phyloP scores from a whole-genome alignment of 192 early-diverging fungal genomes.

The Coemansia nantahalensis region DNA sequence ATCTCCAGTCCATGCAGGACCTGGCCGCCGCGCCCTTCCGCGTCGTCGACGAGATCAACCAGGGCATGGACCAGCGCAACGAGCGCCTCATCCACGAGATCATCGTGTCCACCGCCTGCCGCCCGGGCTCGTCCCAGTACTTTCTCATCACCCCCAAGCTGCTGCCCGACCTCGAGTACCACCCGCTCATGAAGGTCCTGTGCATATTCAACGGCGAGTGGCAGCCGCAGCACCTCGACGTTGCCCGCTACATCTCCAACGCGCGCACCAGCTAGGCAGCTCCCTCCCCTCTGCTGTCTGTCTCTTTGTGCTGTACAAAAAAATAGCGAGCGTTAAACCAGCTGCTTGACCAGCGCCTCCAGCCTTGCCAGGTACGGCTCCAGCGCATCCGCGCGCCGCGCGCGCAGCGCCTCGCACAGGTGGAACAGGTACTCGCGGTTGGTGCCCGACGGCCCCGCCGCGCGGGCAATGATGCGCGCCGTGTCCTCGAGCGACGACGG shows the following conservation, averaged over 20 bases:
- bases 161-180: conserved; percentile 89
- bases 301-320: background rate
- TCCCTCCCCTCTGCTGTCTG: background rate
- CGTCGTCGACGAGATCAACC: conserved; percentile 99
- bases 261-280: conserved; percentile 7
- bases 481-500: conserved; percentile 60
- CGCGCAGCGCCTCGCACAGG: conserved; percentile 59
- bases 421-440: conserved; percentile 71
- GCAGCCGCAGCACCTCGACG: conserved; percentile 60
- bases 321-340: conserved; percentile 1
- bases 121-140: conserved; percentile 60
- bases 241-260: conserved; percentile 38
- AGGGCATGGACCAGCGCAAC: conserved; percentile 98
- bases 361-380: conserved; percentile 64
- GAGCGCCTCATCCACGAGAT: conserved; percentile 93
- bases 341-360: conserved; percentile 46
- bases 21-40: conserved; percentile 89
- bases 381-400: conserved; percentile 46
- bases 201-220: conserved; percentile 95
- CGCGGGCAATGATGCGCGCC: conserved; percentile 62
- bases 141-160: conserved; percentile 99
- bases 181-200: conserved; percentile 86
- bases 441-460: conserved; percentile 65
- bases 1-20: conserved; percentile 90
- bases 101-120: conserved; percentile 81